Evolutionary conservation across 2,329 filamentous ascomycete species (phyloP).

Genomic region (Stagonosporopsis rhizophila): DNA sequence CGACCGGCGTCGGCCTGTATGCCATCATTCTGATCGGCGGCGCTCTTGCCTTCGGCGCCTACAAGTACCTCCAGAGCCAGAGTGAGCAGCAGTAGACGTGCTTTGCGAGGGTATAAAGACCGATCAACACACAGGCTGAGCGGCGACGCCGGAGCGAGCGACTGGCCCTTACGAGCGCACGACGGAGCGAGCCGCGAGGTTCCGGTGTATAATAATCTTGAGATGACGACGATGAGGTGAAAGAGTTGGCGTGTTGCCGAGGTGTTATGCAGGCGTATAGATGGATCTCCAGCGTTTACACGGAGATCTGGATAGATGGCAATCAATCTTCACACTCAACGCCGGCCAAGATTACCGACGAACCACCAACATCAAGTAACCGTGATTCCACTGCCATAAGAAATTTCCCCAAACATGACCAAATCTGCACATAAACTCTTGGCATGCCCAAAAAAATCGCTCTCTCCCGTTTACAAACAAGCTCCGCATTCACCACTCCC

Average conservation of each 20-base stretch:
- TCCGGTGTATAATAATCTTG: background rate
- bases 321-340: background rate
- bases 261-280: background rate
- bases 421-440: too few species aligned
- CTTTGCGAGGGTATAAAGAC: background rate
- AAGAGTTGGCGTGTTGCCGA: background rate
- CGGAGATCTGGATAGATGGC: background rate
- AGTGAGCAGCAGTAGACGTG: constrained; percentile 23
- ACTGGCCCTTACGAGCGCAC: background rate
- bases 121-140: constrained; percentile 1
- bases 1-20: constrained; percentile 81
- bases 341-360: too few species aligned
- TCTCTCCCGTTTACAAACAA: too few species aligned
- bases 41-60: constrained; percentile 77
- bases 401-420: too few species aligned
- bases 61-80: constrained; percentile 78
- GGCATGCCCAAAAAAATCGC: too few species aligned
- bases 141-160: background rate
- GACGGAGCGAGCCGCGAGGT: background rate
- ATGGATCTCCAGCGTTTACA: background rate
- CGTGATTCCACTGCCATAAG: too few species aligned
- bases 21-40: constrained; percentile 80
- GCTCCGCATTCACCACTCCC: too few species aligned
- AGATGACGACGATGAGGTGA: background rate
- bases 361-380: too few species aligned